Percentiles rank a stretch among this genome's conserved stretches.
These are phyloP conservation scores for Ceratobasidium sp. DNA, from an alignment of 1,284 basidiomycete species.

Conservation along the genomic window DNA sequence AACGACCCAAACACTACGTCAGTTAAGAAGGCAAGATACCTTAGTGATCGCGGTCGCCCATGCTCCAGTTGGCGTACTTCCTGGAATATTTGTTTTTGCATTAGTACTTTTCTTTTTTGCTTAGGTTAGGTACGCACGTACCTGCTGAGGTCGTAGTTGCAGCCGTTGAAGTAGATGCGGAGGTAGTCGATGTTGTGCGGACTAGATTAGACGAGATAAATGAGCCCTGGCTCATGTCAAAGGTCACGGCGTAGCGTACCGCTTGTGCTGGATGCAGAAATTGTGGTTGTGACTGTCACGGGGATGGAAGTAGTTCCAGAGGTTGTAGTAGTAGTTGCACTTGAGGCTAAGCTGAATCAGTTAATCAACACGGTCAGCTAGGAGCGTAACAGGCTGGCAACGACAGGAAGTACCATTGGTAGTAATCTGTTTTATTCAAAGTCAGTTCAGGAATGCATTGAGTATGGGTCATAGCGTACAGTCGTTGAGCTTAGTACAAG, in stretches of 20 bases:
- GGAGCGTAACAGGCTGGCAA: not conserved
- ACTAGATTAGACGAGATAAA: not conserved
- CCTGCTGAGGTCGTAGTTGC: constrained; percentile 11
- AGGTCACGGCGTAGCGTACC: not conserved
- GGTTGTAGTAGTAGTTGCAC: constrained; percentile 40
- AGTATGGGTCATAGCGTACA: constrained; percentile 22
- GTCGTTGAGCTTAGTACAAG: constrained; percentile 43
- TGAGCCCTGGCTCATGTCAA: not conserved
- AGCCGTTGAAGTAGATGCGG: constrained; percentile 11
- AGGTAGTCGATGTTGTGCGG: constrained; percentile 12
- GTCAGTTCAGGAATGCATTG: not conserved
- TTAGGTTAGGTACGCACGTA: not conserved
- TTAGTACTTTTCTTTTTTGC: not conserved
- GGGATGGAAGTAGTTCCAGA: constrained; percentile 29
- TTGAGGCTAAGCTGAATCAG: not conserved
- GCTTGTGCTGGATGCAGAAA: constrained; percentile 10
- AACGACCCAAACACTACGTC: not conserved
- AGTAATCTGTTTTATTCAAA: constrained; percentile 29
- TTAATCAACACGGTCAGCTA: not conserved
- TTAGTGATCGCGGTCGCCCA: constrained; percentile 46
- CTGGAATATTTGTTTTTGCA: not conserved
- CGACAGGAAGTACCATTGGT: constrained; percentile 44
- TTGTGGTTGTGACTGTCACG: constrained; percentile 41
- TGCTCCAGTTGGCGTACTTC: constrained; percentile 31
- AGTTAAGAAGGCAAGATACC: not conserved